phyloP scores from a whole-genome alignment of 495 filamentous ascomycete species.

The Podospora appendiculata region DNA sequence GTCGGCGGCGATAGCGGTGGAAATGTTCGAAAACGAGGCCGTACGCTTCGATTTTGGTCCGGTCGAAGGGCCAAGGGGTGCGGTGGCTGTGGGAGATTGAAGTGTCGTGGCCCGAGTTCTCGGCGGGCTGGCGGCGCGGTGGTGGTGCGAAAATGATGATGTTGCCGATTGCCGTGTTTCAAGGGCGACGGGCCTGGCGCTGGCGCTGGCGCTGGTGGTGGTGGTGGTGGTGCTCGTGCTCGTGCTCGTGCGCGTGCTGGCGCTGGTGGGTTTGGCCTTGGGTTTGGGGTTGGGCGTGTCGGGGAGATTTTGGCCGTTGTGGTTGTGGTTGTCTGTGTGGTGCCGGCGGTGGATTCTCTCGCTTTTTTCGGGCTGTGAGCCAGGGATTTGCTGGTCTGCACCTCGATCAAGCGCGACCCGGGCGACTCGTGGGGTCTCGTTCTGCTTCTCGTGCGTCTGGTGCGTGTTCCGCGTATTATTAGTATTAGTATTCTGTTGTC shows the following conservation, averaged over 20 bases:
- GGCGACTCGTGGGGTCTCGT: conserved; percentile 12
- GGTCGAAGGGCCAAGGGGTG: conserved; percentile 8
- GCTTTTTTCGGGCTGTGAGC: conserved; percentile 11
- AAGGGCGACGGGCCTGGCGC: conserved; percentile 5
- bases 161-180: conserved; percentile 15
- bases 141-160: conserved; percentile 1
- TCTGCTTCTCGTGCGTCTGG: not conserved
- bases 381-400: conserved; percentile 23
- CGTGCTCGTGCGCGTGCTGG: too few relatives aligned
- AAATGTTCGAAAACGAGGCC: conserved; percentile 30
- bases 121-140: conserved; percentile 9
- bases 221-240: conserved; percentile 1
- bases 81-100: conserved; percentile 18
- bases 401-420: conserved; percentile 15
- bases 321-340: conserved; percentile 11
- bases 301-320: conserved; percentile 8
- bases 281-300: conserved; percentile 2
- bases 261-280: too few relatives aligned
- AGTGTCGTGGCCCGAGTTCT: conserved; percentile 34
- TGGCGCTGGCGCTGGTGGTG: not conserved
- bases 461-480: too few relatives aligned
- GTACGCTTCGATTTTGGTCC: conserved; percentile 25
- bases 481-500: too few relatives aligned
- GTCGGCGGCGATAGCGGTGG: conserved; percentile 13
- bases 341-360: conserved; percentile 18